phyloP scores from a whole-genome alignment of 2,329 filamentous ascomycete genomes.

The Colletotrichum lini region DNA sequence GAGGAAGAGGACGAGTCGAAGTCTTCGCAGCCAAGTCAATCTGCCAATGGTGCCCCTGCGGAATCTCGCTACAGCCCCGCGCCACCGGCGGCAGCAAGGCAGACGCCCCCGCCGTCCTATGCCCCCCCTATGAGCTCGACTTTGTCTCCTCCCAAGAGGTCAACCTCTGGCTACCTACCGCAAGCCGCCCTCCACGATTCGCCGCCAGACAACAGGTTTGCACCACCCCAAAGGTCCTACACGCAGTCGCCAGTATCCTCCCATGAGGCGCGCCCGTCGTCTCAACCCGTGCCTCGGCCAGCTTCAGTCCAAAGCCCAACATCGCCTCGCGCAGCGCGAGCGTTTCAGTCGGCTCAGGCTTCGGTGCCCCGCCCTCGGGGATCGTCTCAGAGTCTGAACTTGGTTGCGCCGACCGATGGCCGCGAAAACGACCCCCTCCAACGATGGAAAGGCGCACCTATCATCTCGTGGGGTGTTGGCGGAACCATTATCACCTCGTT shows the following conservation, averaged over 20 bases:
- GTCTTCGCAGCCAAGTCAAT: constrained; percentile 19
- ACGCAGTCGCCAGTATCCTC: constrained; percentile 73
- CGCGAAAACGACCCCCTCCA: constrained; percentile 83
- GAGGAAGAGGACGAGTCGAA: constrained; percentile 67
- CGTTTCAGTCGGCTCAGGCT: constrained; percentile 46
- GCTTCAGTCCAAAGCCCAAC: constrained; percentile 66
- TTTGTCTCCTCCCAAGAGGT: constrained; percentile 70
- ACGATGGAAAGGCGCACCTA: constrained; percentile 90
- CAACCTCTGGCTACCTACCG: constrained; percentile 66
- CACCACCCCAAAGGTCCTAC: constrained; percentile 71
- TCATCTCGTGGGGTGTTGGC: constrained; percentile 90
- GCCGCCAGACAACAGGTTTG: constrained; percentile 58
- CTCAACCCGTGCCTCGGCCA: constrained; percentile 66
- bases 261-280: constrained; percentile 55
- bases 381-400: constrained; percentile 69
- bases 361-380: constrained; percentile 62
- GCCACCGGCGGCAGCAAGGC: constrained; percentile 53
- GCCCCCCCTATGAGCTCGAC: constrained; percentile 56
- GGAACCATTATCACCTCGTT: constrained; percentile 88
- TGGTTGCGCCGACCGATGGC: constrained; percentile 75
- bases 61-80: constrained; percentile 58
- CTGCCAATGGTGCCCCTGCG: constrained; percentile 43
- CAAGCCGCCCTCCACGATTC: constrained; percentile 46
- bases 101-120: constrained; percentile 64
- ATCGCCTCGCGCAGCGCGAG: constrained; percentile 50